Percentiles rank a stretch among this genome's conserved stretches.
Conservation (phyloP, 352 stramenopile genomes). For the Globisporangium apiculatum region DNA sequence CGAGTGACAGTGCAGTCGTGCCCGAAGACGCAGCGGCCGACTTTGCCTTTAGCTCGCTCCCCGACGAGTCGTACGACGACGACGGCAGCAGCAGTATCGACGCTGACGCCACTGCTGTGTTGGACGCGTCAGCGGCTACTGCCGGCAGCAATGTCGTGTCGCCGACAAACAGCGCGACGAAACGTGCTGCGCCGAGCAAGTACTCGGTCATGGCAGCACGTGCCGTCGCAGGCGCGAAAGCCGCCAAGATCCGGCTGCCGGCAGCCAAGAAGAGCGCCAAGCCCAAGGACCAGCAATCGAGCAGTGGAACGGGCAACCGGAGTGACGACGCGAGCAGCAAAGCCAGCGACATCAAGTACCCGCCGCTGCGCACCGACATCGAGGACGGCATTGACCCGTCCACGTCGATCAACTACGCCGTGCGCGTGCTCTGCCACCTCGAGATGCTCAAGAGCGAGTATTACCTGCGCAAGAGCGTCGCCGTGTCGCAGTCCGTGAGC, state of each 20-base stretch:
- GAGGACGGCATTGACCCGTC: constrained; percentile 47
- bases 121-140: constrained; percentile 13
- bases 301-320: not conserved
- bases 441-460: constrained; percentile 78
- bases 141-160: not conserved
- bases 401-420: constrained; percentile 49
- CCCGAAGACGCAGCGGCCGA: constrained; percentile 37
- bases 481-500: constrained; percentile 78
- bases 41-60: constrained; percentile 42
- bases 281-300: constrained; percentile 28
- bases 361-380: constrained; percentile 48
- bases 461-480: constrained; percentile 77
- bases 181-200: constrained; percentile 25
- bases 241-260: constrained; percentile 34
- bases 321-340: constrained; percentile 16
- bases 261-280: constrained; percentile 36
- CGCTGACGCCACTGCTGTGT: constrained; percentile 10
- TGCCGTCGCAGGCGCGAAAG: constrained; percentile 47
- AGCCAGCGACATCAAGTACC: constrained; percentile 46
- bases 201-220: constrained; percentile 53
- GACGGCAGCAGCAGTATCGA: constrained; percentile 24
- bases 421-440: constrained; percentile 52
- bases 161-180: constrained; percentile 14
- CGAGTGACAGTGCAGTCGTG: constrained; percentile 28
- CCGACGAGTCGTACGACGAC: constrained; percentile 17